phyloP scores from a whole-genome alignment of 306 rosid species.

The Mucuna pruriens region DNA sequence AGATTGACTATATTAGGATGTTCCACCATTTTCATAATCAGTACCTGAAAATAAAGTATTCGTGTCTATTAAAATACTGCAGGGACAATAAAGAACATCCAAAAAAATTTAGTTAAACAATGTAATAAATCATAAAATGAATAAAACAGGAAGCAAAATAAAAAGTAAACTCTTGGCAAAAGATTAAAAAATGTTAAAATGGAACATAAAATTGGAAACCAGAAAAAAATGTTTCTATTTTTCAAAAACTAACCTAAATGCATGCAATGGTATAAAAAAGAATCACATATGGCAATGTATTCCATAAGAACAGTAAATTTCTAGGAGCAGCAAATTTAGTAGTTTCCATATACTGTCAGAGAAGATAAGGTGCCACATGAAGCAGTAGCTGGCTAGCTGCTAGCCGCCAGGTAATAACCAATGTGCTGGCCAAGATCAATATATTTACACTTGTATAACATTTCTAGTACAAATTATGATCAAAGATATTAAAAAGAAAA shows the following conservation, averaged over 20 bases:
- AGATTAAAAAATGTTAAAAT: neutral
- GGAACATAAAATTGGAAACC: conserved; percentile 2
- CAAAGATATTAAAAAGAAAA: neutral
- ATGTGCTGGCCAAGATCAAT: neutral
- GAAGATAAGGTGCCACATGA: conserved; percentile 15
- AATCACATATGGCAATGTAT: conserved; percentile 7
- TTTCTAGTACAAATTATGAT: neutral
- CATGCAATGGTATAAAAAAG: conserved; percentile 1
- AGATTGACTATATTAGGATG: conserved; percentile 98
- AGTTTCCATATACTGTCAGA: conserved; percentile 9
- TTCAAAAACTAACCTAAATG: conserved; percentile 21
- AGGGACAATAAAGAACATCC: conserved; percentile 8
- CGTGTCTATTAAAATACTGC: conserved; percentile 6
- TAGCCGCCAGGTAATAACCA: conserved; percentile 18
- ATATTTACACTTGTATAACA: neutral
- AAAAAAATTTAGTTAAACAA: conserved; percentile 17
- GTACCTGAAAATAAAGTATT: conserved; percentile 64
- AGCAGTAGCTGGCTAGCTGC: neutral
- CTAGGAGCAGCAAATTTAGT: conserved; percentile 17
- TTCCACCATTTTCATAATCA: conserved; percentile 91
- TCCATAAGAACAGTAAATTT: conserved; percentile 10
- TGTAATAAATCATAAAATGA: neutral
- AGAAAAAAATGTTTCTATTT: neutral
- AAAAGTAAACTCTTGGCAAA: neutral
- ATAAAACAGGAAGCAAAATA: conserved; percentile 2